phyloP scores from a whole-genome alignment of 805 yeast genomes.

The Teunomyces gatunensis region DNA sequence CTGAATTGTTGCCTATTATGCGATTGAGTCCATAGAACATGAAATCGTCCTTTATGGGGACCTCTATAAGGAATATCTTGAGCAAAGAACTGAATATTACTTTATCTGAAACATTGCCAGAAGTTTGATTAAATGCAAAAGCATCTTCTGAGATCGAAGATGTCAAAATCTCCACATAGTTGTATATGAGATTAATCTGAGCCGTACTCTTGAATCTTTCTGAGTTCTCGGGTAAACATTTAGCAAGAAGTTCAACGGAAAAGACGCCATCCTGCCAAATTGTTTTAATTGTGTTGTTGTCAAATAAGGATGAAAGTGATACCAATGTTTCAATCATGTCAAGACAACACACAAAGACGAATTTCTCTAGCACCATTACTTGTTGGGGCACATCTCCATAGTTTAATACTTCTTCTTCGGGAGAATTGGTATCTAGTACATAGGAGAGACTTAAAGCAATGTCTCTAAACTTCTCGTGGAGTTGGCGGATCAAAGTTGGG shows the following conservation, averaged over 20 bases:
- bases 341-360: constrained; percentile 48
- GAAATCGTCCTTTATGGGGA: constrained; percentile 39
- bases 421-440: constrained; percentile 23
- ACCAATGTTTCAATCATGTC: constrained; percentile 55
- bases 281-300: constrained; percentile 13
- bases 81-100: constrained; percentile 29
- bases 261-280: constrained; percentile 29
- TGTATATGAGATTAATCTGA: constrained; percentile 50
- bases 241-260: constrained; percentile 30
- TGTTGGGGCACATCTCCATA: constrained; percentile 33
- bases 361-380: constrained; percentile 41
- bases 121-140: constrained; percentile 22
- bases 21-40: constrained; percentile 55
- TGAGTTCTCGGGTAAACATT: constrained; percentile 50
- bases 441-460: constrained; percentile 20
- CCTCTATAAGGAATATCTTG: constrained; percentile 39
- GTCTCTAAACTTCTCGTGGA: constrained; percentile 15
- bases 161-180: constrained; percentile 52
- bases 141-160: constrained; percentile 36
- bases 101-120: constrained; percentile 10
- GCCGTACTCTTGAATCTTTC: constrained; percentile 34
- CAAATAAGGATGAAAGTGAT: constrained; percentile 24
- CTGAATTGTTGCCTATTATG: constrained; percentile 49
- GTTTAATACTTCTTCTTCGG: constrained; percentile 27
- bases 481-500: constrained; percentile 22